Percentiles rank a stretch among this genome's conserved stretches.
Evolutionary conservation across 805 yeast genomes (phyloP).

Genomic region (Barnettozyma salicaria): DNA sequence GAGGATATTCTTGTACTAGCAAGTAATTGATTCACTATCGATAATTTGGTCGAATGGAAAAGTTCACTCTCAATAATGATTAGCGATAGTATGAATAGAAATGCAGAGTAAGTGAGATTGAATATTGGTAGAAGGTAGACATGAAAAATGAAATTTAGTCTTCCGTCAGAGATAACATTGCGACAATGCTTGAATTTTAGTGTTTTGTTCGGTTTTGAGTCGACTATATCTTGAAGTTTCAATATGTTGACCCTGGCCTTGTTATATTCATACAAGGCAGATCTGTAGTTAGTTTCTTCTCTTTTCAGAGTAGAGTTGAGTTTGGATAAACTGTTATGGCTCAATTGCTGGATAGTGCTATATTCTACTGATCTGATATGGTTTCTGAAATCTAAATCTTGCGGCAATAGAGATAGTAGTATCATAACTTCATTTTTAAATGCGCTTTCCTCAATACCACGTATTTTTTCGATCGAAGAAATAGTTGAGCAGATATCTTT

Average conservation of each 20-base stretch:
- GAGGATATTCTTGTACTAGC: slow-evolving; percentile 26
- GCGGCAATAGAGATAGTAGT: slow-evolving; percentile 14
- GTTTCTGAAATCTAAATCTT: slow-evolving; percentile 18
- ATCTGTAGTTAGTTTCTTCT: slow-evolving; percentile 45
- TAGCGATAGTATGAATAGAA: slow-evolving; percentile 41
- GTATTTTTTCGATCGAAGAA: slow-evolving; percentile 35
- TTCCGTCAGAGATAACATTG: slow-evolving; percentile 33
- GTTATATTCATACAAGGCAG: slow-evolving; percentile 54
- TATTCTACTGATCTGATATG: slow-evolving; percentile 24
- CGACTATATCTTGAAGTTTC: slow-evolving; percentile 51
- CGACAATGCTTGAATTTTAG: slow-evolving; percentile 27
- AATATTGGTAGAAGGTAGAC: slow-evolving; percentile 41
- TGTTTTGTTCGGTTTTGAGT: slow-evolving; percentile 32
- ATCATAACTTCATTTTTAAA: slow-evolving; percentile 14
- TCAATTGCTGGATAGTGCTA: slow-evolving; percentile 24
- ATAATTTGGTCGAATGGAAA: slow-evolving; percentile 60
- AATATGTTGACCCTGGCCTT: slow-evolving; percentile 43
- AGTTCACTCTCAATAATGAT: slow-evolving; percentile 67
- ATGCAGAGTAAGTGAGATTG: slow-evolving; percentile 38
- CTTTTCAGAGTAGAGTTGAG: slow-evolving; percentile 47
- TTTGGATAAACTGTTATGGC: slow-evolving; percentile 40
- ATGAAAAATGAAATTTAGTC: slow-evolving; percentile 35
- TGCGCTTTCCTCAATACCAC: slow-evolving; percentile 19
- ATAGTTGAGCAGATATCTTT: slow-evolving; percentile 60
- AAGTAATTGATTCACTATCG: slow-evolving; percentile 51